Conservation (phyloP, 1,284 basidiomycete genomes). For the Sporisorium graminicola region DNA sequence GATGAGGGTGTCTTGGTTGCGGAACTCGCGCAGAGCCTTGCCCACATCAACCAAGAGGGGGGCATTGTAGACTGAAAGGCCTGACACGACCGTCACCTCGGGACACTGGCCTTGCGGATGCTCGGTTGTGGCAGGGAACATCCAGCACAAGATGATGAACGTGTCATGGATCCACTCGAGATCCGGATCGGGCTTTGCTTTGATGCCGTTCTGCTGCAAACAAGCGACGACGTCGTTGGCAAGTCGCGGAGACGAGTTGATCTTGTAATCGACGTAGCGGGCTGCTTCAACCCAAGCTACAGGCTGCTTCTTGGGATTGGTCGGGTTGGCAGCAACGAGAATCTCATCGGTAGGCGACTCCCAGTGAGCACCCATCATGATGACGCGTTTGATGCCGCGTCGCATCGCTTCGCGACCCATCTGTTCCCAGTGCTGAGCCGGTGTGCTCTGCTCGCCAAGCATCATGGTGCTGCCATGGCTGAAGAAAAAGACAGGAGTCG, state of each 20-base stretch:
- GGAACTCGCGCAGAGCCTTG: constrained; percentile 48
- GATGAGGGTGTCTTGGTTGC: constrained; percentile 50
- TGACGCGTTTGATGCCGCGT: constrained; percentile 57
- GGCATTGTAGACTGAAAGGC: constrained; percentile 53
- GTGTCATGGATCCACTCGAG: constrained; percentile 63
- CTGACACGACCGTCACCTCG: constrained; percentile 45
- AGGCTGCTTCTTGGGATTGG: constrained; percentile 55
- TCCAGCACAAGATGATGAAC: constrained; percentile 59
- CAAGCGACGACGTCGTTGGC: constrained; percentile 36
- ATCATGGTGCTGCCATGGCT: constrained; percentile 60
- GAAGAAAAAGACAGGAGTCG: constrained; percentile 38
- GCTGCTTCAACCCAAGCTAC: constrained; percentile 52
- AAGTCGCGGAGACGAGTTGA: constrained; percentile 42
- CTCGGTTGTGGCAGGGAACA: constrained; percentile 48
- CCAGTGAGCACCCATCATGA: constrained; percentile 65
- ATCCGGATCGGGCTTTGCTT: constrained; percentile 46
- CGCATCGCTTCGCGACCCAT: constrained; percentile 53
- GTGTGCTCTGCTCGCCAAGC: constrained; percentile 53
- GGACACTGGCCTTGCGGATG: constrained; percentile 53
- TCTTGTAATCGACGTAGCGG: constrained; percentile 52
- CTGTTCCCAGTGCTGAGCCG: constrained; percentile 59
- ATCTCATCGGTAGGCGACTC: constrained; percentile 50
- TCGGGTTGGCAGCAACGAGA: constrained; percentile 50
- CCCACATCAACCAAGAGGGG: constrained; percentile 56
- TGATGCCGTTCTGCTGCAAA: constrained; percentile 46